Evolutionary conservation across 495 filamentous ascomycete species (phyloP), one percentile per base, ranked within the genome.

Genomic region (Hapsidospora chrysogenum): DNA sequence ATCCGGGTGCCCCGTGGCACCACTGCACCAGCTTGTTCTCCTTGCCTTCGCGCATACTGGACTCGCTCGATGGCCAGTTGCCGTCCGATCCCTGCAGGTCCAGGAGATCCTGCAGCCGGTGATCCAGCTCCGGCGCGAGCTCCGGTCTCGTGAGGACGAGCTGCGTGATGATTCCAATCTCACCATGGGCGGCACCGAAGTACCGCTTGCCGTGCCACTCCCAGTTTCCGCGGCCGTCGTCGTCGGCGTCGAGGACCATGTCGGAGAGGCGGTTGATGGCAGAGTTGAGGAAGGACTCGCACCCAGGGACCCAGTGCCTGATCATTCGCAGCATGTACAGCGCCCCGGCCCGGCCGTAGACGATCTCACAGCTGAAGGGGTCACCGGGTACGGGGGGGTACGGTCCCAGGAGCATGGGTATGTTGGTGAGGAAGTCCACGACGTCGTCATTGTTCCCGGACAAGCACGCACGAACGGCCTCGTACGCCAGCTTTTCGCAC

Each of bases 1-100:
- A 61, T 0, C 74, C 75, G 1, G 75, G 70, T 1, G 69, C 74
- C 10, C 75, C 75, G 43, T 78, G 75, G 46, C 75, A 78, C 46
- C 77, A 68, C 50, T 78, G 75, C 2, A 78, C 72, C 2, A 76
- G 56, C 0, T 48, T 51, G 19, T 43, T 44, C 5, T 28, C 31
- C 18, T 48, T 43, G 2, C 36, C 34, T 10, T 10, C 41, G 11
- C 35, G 40, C 3, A 25, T 36, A 21, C 20, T 31, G 16, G 43
- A 44, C n/a, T 33, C 27, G 21, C n/a, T 18, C 9, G 46, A 42
- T 1, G 61, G 58, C 57, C 64, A 69, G 33, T 70, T 70, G 0
- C 66, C 65, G 29, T 51, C 50, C 4, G 19, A 1, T 11, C 31
- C 36, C 39, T 68, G 65, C 35, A 41, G 16, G n/a, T 42, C 52